Evolutionary conservation across 2,329 filamentous ascomycete species (phyloP), one percentile per base, ranked within the genome.

Genomic region (Rhinocladiella mackenziei): DNA sequence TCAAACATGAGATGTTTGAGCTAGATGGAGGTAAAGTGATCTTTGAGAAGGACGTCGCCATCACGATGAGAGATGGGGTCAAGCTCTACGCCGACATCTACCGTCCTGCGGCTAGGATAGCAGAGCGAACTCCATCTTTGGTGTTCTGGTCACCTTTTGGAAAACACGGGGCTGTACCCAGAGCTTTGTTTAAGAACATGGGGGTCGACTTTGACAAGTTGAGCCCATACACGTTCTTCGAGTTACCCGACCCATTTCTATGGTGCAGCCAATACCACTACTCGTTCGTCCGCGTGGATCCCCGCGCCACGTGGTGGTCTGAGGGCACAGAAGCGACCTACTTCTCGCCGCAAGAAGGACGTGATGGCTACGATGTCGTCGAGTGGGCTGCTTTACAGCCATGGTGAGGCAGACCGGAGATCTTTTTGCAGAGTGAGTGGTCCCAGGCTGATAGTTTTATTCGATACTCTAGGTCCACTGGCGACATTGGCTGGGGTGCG

Each of bases 71-170:
- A 5, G 60, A 62, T 29, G 55, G 55, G 2, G 43, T 56, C 18
- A 56, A 40, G 1, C 20, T 62, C 1, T 54, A 56, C 17, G 52
- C 52, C 4, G 60, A 62, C 29, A 40, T 62, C 2, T 61, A 56
- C 36, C 54, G 59, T 2, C 56, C 60, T 1, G 39, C 36, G 0
- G 17, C 17, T 25, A 28, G 22, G 11, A 4, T 39, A 29, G 23
- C 40, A 22, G 31, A 22, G 20, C 7, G 14, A 22, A 37, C 40
- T 20, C 33, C 40, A 14, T 31, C 33, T n/a, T 26, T 30, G 25
- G 33, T 38, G 11, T 39, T 37, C 9, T 37, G 9, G 17, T 26
- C 28, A 11, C 41, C 41, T 8, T 44, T 30, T 32, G 41, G 41
- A 5, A 44, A 44, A 39, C 36, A 39, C 20, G 41, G 41, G 22